Evolutionary conservation across 176 grass and related monocot genomes (phyloP), one percentile per base, ranked within the genome.

Genomic region (Microstegium vimineum): DNA sequence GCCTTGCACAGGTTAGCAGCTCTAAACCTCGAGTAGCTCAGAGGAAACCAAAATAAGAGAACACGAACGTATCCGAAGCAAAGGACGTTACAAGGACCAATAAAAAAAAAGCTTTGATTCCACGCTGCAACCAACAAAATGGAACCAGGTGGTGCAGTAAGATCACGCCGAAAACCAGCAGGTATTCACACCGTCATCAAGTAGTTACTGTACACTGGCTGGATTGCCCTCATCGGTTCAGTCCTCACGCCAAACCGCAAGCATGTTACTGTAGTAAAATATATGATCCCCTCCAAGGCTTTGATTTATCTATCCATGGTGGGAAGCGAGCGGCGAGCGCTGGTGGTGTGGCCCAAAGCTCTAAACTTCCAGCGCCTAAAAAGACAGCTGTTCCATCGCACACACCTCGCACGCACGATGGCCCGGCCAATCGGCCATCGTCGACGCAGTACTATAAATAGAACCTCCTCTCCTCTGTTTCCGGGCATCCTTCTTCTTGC

Each of bases 401-500:
- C 38, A 28, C 16, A 66, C 47, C 57, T 62, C 14, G 49, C 63
- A 10, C 60, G 38, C 37, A 15, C 69, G 1, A 49, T 10, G 35
- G 68, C 30, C 62, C 46, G 23, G 65, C n/a, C n/a, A n/a, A n/a
- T n/a, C n/a, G n/a, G n/a, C 18, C 49, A 30, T 34, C 37, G 11
- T 13, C 70, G 11, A 22, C 41, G 3, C 82, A 4, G 10, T 60
- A n/a, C n/a, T n/a, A 90, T 90, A 90, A 86, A 90, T 86, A 89
- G 30, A 16, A 20, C 52, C 77, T 43, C 72, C 28, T 71, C 34
- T 4, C n/a, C 83, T 73, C 57, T 90, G 83, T 37, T 54, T 37
- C 73, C 41, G 9, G 6, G 18, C 88, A 82, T 12, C 54, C 78
- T 20, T 57, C 45, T 18, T 0, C 56, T 6, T 10, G 3, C 6